Evolutionary conservation across 176 grass and related monocot genomes (phyloP), one percentile per base, ranked within the genome.

Genomic region (Phoenix roebelenii): DNA sequence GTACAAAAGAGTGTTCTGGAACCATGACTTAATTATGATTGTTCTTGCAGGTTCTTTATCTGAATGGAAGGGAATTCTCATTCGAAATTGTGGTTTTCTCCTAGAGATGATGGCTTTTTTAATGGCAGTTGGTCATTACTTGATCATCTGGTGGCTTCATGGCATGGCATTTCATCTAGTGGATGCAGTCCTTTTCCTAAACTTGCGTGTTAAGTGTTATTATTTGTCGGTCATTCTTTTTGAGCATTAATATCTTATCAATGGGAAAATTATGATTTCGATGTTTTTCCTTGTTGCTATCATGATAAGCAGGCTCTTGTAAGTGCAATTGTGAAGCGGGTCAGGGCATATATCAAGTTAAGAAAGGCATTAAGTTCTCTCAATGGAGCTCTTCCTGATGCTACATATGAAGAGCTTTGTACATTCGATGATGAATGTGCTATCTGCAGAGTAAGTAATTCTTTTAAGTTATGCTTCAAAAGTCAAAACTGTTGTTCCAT

Each of bases 161-260:
- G 94, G 94, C 70, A 89, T 99, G 82, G 77, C 76, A 18, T 93
- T 99, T 85, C 94, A 93, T 81, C 77, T 99, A 68, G 85, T 80
- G 57, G 94, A 99, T 59, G 84, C 76, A n/a, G 66, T 99, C 70
- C 88, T 99, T 74, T 67, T 99, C 60, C 69, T 93, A 67, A 89
- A 99, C 60, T 76, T 89, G 67, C 94, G 94, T 71, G 94, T 99
- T 30, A 63, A 89, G 94, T 80, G 54, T n/a, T 63, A 16, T 44
- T 44, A 44, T 44, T 44, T 44, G 35, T 44, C 6, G 2, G 35
- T 44, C 9, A 44, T 12, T 7, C 32, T 35, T 44, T 30, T 44
- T 12, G 10, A 44, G 7, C 10, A 44, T 44, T 14, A 44, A 3
- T 44, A 44, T 44, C 35, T 44, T 44, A 44, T 44, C 10, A 44